Conservation (phyloP, 768 basidiomycete genomes). For the Kondoa malvinella region DNA sequence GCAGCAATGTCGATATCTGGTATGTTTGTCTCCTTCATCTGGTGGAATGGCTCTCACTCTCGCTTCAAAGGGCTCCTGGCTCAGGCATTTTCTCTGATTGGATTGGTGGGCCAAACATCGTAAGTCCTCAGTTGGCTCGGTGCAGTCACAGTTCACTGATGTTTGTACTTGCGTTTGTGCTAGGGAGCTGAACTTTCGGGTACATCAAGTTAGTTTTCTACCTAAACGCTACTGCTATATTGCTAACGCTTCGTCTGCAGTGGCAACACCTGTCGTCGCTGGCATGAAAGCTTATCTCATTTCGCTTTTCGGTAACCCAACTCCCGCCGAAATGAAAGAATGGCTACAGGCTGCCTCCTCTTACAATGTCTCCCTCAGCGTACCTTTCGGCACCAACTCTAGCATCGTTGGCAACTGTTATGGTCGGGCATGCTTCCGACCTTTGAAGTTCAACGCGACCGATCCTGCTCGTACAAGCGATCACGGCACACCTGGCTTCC, state of each 20-base stretch:
- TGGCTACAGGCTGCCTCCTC: background rate
- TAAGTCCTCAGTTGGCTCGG: too few species aligned
- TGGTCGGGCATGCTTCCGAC: background rate
- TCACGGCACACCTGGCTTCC: background rate
- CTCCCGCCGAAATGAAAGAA: background rate
- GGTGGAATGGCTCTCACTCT: too few species aligned
- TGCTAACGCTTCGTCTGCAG: background rate
- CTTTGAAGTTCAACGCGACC: background rate
- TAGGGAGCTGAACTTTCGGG: background rate
- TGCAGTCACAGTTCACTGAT: too few species aligned
- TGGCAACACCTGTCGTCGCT: background rate
- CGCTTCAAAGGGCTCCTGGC: background rate
- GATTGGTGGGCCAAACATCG: background rate
- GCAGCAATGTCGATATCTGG: background rate
- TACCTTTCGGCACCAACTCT: background rate
- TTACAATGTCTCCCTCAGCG: background rate
- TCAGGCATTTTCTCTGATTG: background rate
- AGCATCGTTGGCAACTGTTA: background rate
- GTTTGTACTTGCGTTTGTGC: too few species aligned
- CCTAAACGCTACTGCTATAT: background rate
- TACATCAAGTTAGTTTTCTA: background rate
- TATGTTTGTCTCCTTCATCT: too few species aligned
- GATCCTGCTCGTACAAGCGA: background rate
- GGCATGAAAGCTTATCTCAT: background rate
- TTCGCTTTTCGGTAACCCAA: background rate